Conservation (phyloP, 441 rosid genomes). For the Gossypium laxum region DNA sequence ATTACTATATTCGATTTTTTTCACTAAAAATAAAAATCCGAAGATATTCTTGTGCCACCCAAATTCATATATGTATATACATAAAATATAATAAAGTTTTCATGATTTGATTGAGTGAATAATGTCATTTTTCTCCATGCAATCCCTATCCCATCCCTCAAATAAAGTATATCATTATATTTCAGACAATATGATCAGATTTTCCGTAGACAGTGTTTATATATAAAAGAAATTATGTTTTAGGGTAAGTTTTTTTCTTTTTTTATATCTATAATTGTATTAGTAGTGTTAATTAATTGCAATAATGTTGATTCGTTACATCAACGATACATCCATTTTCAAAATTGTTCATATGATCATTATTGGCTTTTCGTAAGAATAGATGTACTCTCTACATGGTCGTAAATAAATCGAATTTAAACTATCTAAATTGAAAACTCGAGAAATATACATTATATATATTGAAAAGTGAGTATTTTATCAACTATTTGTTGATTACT, state of each 20-base stretch:
- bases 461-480: too few species aligned
- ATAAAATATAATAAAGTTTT: background rate
- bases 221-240: background rate
- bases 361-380: too few species aligned
- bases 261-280: background rate
- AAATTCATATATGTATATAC: background rate
- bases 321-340: background rate
- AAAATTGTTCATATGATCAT: background rate
- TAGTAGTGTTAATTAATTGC: background rate
- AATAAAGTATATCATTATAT: background rate
- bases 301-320: background rate
- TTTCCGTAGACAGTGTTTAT: background rate
- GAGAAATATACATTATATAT: too few species aligned
- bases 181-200: background rate
- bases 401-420: too few species aligned
- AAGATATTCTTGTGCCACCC: background rate
- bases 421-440: background rate
- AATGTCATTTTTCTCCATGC: background rate
- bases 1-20: background rate
- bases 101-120: background rate
- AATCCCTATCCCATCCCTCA: background rate
- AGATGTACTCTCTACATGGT: too few species aligned
- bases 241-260: background rate
- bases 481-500: too few species aligned
- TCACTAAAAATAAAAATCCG: background rate